phyloP scores from a whole-genome alignment of 257 asterid species.

The Asclepias syriaca region DNA sequence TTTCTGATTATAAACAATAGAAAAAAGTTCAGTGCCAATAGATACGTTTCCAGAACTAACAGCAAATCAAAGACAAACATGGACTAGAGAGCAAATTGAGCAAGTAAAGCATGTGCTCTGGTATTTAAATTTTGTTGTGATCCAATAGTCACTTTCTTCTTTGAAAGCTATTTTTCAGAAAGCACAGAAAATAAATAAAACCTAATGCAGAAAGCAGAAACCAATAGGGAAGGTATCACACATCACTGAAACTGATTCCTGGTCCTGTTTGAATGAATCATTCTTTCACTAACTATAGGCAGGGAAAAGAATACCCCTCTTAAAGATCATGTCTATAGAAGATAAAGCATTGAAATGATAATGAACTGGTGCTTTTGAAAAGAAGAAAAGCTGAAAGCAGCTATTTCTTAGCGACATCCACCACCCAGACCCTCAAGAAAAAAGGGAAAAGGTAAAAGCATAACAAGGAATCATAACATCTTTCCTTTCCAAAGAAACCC shows the following conservation, averaged over 20 bases:
- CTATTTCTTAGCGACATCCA: background rate
- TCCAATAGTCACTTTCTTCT: background rate
- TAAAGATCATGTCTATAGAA: background rate
- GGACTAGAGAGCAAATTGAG: background rate
- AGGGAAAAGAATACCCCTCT: background rate
- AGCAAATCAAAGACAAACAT: background rate
- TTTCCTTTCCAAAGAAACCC: background rate
- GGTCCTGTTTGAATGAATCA: background rate
- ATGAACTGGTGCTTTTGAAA: background rate
- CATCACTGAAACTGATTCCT: background rate
- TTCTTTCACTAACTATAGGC: background rate
- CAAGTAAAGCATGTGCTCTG: background rate
- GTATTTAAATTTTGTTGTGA: background rate
- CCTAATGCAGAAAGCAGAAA: background rate
- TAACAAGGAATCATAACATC: background rate
- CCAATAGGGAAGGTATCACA: background rate
- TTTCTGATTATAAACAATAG: slow-evolving; percentile 41
- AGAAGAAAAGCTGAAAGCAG: background rate
- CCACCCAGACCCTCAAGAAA: background rate
- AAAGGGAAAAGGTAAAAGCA: background rate
- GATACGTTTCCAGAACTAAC: slow-evolving; percentile 15
- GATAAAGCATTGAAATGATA: background rate
- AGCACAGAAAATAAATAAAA: background rate
- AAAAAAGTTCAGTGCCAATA: slow-evolving; percentile 18
- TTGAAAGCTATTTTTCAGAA: background rate